These are phyloP conservation scores for Naegleria gruberi DNA, from an alignment of 208 protist genomes.

Conservation along the genomic window DNA sequence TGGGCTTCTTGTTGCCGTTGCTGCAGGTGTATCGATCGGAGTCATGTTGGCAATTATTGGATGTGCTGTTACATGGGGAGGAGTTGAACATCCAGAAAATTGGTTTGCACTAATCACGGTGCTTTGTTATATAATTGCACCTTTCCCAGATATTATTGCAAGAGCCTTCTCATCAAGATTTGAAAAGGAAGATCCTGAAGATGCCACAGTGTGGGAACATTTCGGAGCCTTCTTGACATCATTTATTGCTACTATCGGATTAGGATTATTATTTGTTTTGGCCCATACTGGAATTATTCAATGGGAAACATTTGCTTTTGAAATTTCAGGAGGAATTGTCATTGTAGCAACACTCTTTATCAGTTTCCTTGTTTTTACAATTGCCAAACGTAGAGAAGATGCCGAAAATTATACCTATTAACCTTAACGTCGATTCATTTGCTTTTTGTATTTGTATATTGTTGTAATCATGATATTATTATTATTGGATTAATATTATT, in stretches of 20 bases:
- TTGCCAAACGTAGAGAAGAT: neutral
- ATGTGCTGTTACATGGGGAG: neutral
- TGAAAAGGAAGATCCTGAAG: neutral
- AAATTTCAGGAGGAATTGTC: neutral
- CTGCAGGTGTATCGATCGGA: neutral
- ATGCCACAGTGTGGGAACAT: neutral
- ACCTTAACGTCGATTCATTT: no score
- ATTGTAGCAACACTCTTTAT: neutral
- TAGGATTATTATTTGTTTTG: slow-evolving; percentile 12
- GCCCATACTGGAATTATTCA: neutral
- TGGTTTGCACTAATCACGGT: neutral
- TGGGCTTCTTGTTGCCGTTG: neutral
- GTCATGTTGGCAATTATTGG: neutral
- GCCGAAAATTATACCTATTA: no score
- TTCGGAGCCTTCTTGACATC: neutral
- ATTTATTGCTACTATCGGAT: slow-evolving; percentile 12
- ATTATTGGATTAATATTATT: no score
- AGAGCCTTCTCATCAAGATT: neutral
- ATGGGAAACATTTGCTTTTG: slow-evolving; percentile 11
- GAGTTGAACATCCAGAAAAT: neutral
- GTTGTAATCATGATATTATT: no score
- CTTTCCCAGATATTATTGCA: neutral
- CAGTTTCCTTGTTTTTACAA: neutral
- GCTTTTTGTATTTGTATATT: no score
- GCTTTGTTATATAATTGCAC: neutral